Evolutionary conservation across 371 early-diverging fungal genomes (phyloP).

Genomic region (Umbelopsis sp.): DNA sequence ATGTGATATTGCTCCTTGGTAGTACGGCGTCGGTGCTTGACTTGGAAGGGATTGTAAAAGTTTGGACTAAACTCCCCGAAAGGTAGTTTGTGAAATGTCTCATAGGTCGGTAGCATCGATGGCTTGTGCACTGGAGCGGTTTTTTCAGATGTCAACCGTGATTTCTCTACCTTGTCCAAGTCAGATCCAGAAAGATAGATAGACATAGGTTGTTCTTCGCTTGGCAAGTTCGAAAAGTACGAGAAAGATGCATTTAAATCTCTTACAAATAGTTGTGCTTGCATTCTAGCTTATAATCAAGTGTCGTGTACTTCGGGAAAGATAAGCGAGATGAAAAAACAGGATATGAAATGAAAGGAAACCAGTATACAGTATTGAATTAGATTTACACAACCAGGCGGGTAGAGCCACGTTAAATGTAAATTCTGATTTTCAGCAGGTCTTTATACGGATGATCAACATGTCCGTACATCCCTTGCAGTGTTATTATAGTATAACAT

Average conservation of each 20-base stretch:
- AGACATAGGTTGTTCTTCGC: too few relatives aligned
- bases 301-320: too few relatives aligned
- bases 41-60: slow-evolving; percentile 68
- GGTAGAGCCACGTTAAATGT: background rate
- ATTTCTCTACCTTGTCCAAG: too few relatives aligned
- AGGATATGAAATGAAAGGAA: too few relatives aligned
- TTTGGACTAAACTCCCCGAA: slow-evolving; percentile 54
- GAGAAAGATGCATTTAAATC: too few relatives aligned
- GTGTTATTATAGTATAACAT: background rate
- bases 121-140: background rate
- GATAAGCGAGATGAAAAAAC: too few relatives aligned
- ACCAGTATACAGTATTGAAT: too few relatives aligned
- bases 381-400: background rate
- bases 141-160: too few relatives aligned
- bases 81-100: slow-evolving; percentile 29
- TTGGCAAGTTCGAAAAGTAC: too few relatives aligned
- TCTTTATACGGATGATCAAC: background rate
- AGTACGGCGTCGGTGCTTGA: slow-evolving; percentile 62
- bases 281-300: too few relatives aligned
- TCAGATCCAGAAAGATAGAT: too few relatives aligned
- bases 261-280: too few relatives aligned
- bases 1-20: slow-evolving; percentile 59
- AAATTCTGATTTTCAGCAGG: background rate
- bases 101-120: background rate
- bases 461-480: background rate